Evolutionary conservation across 208 protist species (phyloP), one percentile per base, ranked within the genome.

Genomic region (Herpetomonas muscarum): DNA sequence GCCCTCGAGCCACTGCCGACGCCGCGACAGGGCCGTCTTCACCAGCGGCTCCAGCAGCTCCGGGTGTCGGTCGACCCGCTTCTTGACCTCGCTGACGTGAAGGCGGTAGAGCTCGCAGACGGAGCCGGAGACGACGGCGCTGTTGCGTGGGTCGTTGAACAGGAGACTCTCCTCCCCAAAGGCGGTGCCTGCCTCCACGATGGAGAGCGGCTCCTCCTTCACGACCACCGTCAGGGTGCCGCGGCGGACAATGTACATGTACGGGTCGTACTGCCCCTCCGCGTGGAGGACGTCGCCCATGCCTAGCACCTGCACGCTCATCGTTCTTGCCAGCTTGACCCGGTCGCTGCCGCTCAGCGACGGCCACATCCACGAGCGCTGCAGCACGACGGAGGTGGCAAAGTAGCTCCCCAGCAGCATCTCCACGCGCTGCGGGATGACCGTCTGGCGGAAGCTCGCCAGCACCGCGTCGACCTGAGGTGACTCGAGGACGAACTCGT

Each of bases 341-440:
- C 85, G 81, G 44, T 92, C 88, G 44, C 79, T 81, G 47, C 73
- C 61, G 45, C 72, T 78, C 15, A 95, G 68, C 42, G 79, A 67
- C 19, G 79, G 62, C 81, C 88, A 92, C 75, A 92, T 75, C 85
- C 88, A 95, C 62, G 83, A 92, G 32, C 85, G 79, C 78, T 84
- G 76, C 26, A 90, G 72, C 32, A 91, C 66, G 32, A 80, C 66
- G 17, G 80, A 78, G 17, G 81, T 91, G 48, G 85, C 74, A 47
- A 81, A 92, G 61, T 87, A 92, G 31, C 58, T 79, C 2, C 57
- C 29, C 17, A 67, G 64, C 58, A 95, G 34, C 31, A 91, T 76
- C n/a, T 87, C 79, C 21, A 54, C 49, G 32, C 80, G 82, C 34
- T 76, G 56, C 19, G 88, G 85, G 37, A 83, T 28, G 29, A 92